Percentiles rank a stretch among this genome's conserved stretches.
Evolutionary conservation across 164 flowering plant genomes (phyloP).

Genomic region (Stephania cephalantha): DNA sequence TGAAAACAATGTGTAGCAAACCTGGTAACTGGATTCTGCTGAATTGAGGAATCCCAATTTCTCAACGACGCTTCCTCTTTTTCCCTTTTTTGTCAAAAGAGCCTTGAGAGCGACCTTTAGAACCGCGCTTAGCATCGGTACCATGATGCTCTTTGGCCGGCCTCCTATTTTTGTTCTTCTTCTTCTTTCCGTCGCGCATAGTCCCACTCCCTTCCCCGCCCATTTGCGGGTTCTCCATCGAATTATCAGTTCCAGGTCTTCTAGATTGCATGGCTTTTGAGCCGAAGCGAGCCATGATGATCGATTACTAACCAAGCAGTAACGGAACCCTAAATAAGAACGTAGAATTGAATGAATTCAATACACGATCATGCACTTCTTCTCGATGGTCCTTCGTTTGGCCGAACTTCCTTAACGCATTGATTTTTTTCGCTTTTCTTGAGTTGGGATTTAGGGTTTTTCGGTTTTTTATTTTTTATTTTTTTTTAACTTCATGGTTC

Average conservation of each 20-base stretch:
- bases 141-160: conserved; percentile 20
- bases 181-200: conserved; percentile 22
- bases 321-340: background rate
- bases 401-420: too few species aligned
- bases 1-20: conserved; percentile 10
- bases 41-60: conserved; percentile 17
- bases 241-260: conserved; percentile 14
- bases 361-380: background rate
- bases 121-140: background rate
- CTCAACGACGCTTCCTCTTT: conserved; percentile 20
- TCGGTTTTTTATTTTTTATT: too few species aligned
- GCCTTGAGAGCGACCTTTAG: background rate
- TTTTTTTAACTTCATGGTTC: too few species aligned
- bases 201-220: conserved; percentile 24
- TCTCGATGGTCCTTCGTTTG: too few species aligned
- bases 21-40: conserved; percentile 45
- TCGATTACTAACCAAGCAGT: background rate
- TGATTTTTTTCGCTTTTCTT: too few species aligned
- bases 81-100: background rate
- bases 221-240: conserved; percentile 24
- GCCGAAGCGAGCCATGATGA: conserved; percentile 35
- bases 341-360: background rate
- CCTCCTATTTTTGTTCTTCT: conserved; percentile 22
- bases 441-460: too few species aligned
- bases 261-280: conserved; percentile 38